A percentile compares a stretch with the other conserved stretches of the same genome.
Evolutionary conservation across 2,329 filamentous ascomycete species (phyloP).

Genomic region (Xylaria hypoxylon): DNA sequence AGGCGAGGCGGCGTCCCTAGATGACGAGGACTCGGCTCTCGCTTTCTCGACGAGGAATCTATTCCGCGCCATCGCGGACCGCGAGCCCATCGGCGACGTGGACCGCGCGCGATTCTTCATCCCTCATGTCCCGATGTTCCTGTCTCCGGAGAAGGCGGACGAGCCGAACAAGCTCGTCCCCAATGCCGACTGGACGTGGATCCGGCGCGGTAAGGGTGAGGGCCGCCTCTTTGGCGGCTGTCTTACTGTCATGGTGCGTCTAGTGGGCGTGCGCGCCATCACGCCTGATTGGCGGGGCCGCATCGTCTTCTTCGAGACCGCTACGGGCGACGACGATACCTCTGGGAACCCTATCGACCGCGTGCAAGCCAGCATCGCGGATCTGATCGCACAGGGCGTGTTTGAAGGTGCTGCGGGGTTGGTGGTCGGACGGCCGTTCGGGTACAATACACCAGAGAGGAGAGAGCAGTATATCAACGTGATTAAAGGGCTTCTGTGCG

Average conservation of each 20-base stretch:
- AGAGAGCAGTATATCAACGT: constrained; percentile 48
- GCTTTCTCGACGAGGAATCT: constrained; percentile 51
- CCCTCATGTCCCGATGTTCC: constrained; percentile 43
- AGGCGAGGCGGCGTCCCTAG: constrained; percentile 45
- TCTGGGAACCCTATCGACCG: constrained; percentile 46
- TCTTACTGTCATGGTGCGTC: constrained; percentile 55
- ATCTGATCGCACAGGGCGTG: constrained; percentile 56
- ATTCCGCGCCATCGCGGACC: constrained; percentile 48
- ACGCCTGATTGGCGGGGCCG: constrained; percentile 54
- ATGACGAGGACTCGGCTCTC: constrained; percentile 47
- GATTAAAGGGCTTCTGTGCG: constrained; percentile 52
- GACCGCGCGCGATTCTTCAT: constrained; percentile 51
- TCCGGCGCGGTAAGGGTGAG: constrained; percentile 52
- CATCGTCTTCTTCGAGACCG: constrained; percentile 58
- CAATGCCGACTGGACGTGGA: constrained; percentile 53
- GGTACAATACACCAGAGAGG: constrained; percentile 53
- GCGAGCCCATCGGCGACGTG: constrained; percentile 49
- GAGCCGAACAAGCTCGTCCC: constrained; percentile 48
- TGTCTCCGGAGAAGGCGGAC: constrained; percentile 33
- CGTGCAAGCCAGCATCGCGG: constrained; percentile 53
- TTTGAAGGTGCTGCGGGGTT: constrained; percentile 57
- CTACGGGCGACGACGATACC: constrained; percentile 48
- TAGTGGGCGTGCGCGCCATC: constrained; percentile 52
- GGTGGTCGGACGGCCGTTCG: constrained; percentile 57
- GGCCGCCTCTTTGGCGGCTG: constrained; percentile 60